Percentiles rank a stretch among this genome's conserved stretches.
phyloP scores from a whole-genome alignment of 306 rosid genomes.

The Trifolium dubium region DNA sequence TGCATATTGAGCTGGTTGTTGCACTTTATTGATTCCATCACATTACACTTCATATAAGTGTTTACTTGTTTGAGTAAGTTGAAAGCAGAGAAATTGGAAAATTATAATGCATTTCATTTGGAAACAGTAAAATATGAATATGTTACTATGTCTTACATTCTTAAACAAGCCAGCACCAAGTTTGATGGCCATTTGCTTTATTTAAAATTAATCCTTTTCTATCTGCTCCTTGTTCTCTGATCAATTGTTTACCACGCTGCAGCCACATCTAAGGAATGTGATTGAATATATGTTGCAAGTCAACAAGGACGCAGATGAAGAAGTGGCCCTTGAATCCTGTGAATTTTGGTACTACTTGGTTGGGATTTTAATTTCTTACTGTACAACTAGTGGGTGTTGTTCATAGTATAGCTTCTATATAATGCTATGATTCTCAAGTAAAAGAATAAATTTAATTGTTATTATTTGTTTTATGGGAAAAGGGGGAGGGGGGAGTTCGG shows the following conservation, averaged over 20 bases:
- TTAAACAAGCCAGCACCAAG: conserved; percentile 22
- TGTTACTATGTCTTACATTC: conserved; percentile 19
- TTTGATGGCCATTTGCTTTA: conserved; percentile 27
- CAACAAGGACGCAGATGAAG: conserved; percentile 91
- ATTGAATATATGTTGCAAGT: conserved; percentile 97
- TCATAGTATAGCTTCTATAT: conserved; percentile 36
- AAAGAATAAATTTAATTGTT: neutral
- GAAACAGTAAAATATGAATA: conserved; percentile 19
- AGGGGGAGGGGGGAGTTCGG: neutral
- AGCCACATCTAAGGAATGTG: conserved; percentile 88
- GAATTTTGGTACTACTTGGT: conserved; percentile 86
- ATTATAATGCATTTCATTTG: conserved; percentile 24
- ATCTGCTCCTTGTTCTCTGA: conserved; percentile 39
- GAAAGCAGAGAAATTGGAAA: conserved; percentile 3
- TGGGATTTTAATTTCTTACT: conserved; percentile 19
- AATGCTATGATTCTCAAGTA: conserved; percentile 31
- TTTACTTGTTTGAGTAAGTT: conserved; percentile 24
- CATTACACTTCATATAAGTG: conserved; percentile 3
- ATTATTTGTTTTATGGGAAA: neutral
- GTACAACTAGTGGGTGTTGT: conserved; percentile 25
- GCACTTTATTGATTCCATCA: conserved; percentile 15
- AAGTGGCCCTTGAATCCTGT: conserved; percentile 98
- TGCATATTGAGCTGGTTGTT: conserved; percentile 33
- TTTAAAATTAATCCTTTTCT: conserved; percentile 27
- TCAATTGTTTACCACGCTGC: conserved; percentile 51